A percentile compares a stretch with the other conserved stretches of the same genome.
These are phyloP conservation scores for Trypanosoma theileri DNA, from an alignment of 208 protist species.

Conservation along the genomic window DNA sequence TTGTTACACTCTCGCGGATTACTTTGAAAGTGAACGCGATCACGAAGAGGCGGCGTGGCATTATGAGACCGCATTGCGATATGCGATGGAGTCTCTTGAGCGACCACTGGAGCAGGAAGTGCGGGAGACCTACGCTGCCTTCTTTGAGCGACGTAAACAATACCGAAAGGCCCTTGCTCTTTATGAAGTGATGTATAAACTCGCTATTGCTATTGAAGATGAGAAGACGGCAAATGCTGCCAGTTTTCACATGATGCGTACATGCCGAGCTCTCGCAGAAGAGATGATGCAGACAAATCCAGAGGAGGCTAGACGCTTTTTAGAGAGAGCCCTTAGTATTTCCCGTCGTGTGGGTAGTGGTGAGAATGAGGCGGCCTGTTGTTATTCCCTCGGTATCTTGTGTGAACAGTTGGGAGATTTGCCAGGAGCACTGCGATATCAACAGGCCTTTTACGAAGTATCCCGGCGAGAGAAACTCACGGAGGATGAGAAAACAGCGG, in stretches of 20 bases:
- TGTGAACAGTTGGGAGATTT: slow-evolving; percentile 72
- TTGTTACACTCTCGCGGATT: slow-evolving; percentile 72
- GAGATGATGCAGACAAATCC: slow-evolving; percentile 28
- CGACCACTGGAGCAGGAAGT: slow-evolving; percentile 60
- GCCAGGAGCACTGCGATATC: slow-evolving; percentile 65
- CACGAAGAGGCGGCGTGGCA: slow-evolving; percentile 72
- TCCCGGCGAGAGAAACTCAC: slow-evolving; percentile 39
- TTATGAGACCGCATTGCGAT: slow-evolving; percentile 66
- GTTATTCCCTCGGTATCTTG: slow-evolving; percentile 68
- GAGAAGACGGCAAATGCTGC: slow-evolving; percentile 39
- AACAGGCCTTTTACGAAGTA: slow-evolving; percentile 59
- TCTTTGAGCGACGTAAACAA: slow-evolving; percentile 66
- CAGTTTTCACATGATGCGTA: slow-evolving; percentile 59
- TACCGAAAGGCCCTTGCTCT: slow-evolving; percentile 49
- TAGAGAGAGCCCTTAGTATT: slow-evolving; percentile 42
- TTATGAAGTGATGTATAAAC: slow-evolving; percentile 66
- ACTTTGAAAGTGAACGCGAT: slow-evolving; percentile 83
- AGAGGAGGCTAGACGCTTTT: slow-evolving; percentile 49
- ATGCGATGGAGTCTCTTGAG: slow-evolving; percentile 76
- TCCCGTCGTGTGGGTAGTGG: slow-evolving; percentile 43
- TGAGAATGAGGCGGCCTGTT: slow-evolving; percentile 53
- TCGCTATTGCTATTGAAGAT: slow-evolving; percentile 62
- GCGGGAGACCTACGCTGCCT: slow-evolving; percentile 49
- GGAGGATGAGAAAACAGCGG: slow-evolving; percentile 57
- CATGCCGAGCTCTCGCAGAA: slow-evolving; percentile 67